A percentile compares a stretch with the other conserved stretches of the same genome.
phyloP scores from a whole-genome alignment of 2,329 filamentous ascomycete genomes.

The Microsporum ferrugineum region DNA sequence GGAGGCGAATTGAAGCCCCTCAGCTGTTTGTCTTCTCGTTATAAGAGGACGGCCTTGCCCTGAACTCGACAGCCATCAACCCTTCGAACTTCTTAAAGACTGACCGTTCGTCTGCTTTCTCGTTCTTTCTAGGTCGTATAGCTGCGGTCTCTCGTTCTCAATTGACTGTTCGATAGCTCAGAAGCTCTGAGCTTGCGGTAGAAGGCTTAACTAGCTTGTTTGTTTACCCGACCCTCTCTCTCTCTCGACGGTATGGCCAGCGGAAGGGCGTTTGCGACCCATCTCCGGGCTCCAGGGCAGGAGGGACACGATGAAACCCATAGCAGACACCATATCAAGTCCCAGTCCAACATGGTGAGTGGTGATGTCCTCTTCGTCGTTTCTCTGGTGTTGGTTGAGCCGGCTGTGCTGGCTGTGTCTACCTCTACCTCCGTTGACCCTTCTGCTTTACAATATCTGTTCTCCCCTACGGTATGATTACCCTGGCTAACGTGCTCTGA shows the following conservation, averaged over 20 bases:
- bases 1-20: too few relatives aligned
- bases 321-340: conserved; percentile 42
- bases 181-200: neutral
- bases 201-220: neutral
- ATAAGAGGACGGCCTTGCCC: neutral
- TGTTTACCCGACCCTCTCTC: neutral
- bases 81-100: neutral
- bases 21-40: neutral
- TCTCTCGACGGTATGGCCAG: conserved; percentile 48
- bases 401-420: neutral
- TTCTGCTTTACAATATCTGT: too few relatives aligned
- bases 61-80: neutral
- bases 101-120: neutral
- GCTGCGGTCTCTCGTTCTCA: neutral
- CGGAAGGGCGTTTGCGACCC: conserved; percentile 64
- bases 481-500: neutral
- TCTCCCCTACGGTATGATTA: neutral
- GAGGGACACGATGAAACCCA: conserved; percentile 25
- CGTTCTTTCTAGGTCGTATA: neutral
- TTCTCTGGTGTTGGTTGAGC: neutral
- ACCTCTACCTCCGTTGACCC: too few relatives aligned
- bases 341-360: conserved; percentile 47
- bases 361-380: neutral
- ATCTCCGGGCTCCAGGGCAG: conserved; percentile 53
- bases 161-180: neutral